Percentiles rank a stretch among this genome's conserved stretches.
phyloP scores from a whole-genome alignment of 2,329 filamentous ascomycete species.

The Pseudogymnoascus sp. region DNA sequence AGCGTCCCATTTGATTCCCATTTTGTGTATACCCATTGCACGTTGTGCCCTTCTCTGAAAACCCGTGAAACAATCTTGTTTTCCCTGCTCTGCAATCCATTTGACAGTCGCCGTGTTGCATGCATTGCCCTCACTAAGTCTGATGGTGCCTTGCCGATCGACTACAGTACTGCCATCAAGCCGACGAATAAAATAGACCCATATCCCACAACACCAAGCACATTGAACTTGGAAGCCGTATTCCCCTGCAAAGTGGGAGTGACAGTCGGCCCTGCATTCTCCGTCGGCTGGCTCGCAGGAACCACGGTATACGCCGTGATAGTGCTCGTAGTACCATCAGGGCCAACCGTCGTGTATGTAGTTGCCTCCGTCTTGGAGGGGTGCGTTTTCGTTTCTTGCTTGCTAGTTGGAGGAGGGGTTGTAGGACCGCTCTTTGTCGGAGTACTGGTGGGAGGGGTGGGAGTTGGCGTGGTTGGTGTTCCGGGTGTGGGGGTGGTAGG shows the following conservation, averaged over 20 bases:
- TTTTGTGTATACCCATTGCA: neutral
- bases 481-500: neutral
- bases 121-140: neutral
- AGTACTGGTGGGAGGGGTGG: neutral
- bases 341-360: neutral
- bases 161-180: neutral
- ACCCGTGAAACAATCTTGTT: neutral
- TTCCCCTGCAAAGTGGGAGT: neutral
- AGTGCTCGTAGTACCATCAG: neutral
- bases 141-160: no score
- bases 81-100: neutral
- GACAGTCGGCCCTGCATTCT: neutral
- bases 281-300: neutral
- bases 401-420: neutral
- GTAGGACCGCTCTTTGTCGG: neutral
- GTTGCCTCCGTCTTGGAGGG: neutral
- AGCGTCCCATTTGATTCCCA: neutral
- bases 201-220: neutral
- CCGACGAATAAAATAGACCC: neutral
- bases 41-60: neutral
- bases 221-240: neutral
- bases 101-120: neutral
- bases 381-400: neutral
- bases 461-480: neutral
- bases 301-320: neutral